Evolutionary conservation across 768 basidiomycete genomes (phyloP).

Genomic region (Lactifluus echinatus): DNA sequence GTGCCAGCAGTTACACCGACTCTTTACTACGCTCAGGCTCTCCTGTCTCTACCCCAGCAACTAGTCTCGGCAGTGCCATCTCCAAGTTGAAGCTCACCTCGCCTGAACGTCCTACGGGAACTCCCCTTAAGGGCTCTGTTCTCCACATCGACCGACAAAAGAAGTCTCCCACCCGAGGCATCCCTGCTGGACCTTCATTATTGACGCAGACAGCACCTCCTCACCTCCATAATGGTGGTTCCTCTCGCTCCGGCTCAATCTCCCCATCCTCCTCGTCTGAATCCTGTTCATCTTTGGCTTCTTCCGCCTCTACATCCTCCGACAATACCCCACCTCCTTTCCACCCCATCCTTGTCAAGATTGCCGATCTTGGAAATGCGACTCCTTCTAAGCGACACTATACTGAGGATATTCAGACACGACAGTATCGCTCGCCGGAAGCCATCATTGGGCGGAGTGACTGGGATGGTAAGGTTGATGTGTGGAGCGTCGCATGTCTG

Average conservation of each 20-base stretch:
- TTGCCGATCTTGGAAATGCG: constrained; percentile 91
- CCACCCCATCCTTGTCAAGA: constrained; percentile 70
- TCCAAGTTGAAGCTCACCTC: constrained; percentile 21
- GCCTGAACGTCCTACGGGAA: neutral
- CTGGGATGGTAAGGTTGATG: constrained; percentile 80
- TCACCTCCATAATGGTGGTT: neutral
- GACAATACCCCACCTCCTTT: constrained; percentile 7
- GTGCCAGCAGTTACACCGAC: constrained; percentile 22
- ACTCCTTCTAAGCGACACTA: constrained; percentile 86
- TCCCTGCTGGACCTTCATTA: constrained; percentile 27
- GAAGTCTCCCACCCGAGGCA: constrained; percentile 10
- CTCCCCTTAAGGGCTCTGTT: neutral
- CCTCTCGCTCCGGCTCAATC: neutral
- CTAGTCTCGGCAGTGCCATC: constrained; percentile 27
- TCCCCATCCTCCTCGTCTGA: constrained; percentile 2
- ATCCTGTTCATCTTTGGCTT: neutral
- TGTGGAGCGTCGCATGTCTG: constrained; percentile 89
- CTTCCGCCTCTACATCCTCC: constrained; percentile 4
- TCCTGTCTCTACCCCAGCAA: constrained; percentile 23
- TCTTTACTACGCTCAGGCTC: constrained; percentile 19
- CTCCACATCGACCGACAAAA: constrained; percentile 3
- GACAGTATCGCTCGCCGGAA: constrained; percentile 92
- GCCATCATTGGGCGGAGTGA: constrained; percentile 81
- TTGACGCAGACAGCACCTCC: constrained; percentile 28
- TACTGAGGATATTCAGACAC: constrained; percentile 94